Conservation (phyloP, 345 rosid species). For the Reutealis trisperma region DNA sequence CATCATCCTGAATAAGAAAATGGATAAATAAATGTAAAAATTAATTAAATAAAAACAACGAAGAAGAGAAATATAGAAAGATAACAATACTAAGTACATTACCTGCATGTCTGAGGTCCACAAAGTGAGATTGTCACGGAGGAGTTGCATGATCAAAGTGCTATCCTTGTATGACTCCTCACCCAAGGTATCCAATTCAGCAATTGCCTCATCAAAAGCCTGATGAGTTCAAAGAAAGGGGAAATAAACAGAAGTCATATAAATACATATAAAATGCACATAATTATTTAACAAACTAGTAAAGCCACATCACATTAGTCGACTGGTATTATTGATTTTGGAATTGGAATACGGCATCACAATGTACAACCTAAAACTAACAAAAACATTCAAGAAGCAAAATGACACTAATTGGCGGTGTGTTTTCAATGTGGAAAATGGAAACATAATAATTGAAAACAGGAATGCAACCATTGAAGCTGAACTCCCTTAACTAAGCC, state of each 20-base stretch:
- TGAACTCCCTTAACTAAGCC: not conserved
- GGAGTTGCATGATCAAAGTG: conserved; percentile 97
- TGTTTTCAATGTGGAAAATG: not conserved
- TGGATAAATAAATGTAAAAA: not conserved
- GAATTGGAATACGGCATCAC: not conserved
- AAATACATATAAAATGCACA: too few species aligned
- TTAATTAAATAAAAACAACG: not conserved
- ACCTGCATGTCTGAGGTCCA: conserved; percentile 99
- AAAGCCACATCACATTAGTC: not conserved
- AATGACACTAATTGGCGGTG: not conserved
- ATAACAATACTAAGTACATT: not conserved
- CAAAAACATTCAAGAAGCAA: not conserved
- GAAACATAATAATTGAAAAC: too few species aligned
- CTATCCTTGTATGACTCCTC: conserved; percentile 97
- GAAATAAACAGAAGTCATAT: not conserved
- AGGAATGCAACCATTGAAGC: not conserved
- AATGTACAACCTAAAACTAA: too few species aligned
- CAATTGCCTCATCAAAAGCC: conserved; percentile 95
- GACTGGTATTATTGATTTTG: too few species aligned
- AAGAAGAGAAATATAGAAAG: not conserved
- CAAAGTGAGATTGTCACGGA: conserved; percentile 91
- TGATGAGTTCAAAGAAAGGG: conserved; percentile 13
- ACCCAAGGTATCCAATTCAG: conserved; percentile 88
- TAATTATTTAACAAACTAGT: too few species aligned
- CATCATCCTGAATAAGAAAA: conserved; percentile 62